Evolutionary conservation across 768 basidiomycete species (phyloP), one percentile per base, ranked within the genome.

Genomic region (Rhodocollybia butyracea): DNA sequence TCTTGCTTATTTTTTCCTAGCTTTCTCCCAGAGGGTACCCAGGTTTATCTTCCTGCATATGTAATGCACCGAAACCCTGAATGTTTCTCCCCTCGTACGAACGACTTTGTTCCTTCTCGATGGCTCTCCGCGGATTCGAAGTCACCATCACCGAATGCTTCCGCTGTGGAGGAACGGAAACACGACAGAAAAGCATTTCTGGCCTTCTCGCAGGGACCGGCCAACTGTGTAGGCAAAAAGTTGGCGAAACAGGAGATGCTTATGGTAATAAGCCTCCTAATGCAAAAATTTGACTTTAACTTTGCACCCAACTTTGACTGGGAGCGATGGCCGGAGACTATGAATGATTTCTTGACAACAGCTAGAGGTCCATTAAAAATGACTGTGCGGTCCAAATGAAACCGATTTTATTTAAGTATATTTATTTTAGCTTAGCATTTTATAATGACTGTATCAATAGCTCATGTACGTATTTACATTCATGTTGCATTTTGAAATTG

Each of bases 201-300:
- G 31, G 71, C 77, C 3, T 75, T 76, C 60, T 76, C 75, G 39
- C 60, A 60, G 46, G 74, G 77, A 0, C 74, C 75, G 30, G 66
- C 67, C n/a, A 75, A 71, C 51, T 77, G 77, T 63, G 73, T 64
- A 8, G 76, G 73, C 8, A 67, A 46, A 22, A 46, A 43, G 22
- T 65, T 78, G 26, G 78, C 77, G 43, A 62, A 72, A 54, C 70
- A 68, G 47, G 73, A 78, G 61, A 71, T 76, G 66, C 68, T 73
- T 26, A 70, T 64, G 22, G 68, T 70, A 6, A 57, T 70, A 7
- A 73, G 71, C 51, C 56, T 61, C 56, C 61, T 76, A 63, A 61
- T 76, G 59, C 71, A 69, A 40, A 67, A 61, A 22, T 64, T 77
- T 54, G 63, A 75, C 30, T 63, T 77, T 47, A 61, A 62, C 26